Evolutionary conservation across 352 stramenopile species (phyloP), one percentile per base, ranked within the genome.

Genomic region (Phytophthora europaea): DNA sequence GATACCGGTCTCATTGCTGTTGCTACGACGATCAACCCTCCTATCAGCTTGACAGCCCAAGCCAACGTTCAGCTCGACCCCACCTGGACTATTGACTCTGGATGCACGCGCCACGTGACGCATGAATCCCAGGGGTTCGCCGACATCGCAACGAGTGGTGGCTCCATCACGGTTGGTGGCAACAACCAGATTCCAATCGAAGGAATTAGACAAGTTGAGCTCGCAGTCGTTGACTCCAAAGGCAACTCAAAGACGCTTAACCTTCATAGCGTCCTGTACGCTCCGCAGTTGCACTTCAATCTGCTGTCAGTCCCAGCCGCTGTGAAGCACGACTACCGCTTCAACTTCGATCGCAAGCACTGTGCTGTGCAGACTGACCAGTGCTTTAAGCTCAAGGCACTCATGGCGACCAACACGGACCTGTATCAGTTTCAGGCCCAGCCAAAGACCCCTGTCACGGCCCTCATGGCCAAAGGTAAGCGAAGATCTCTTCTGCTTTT

Each of bases 171-270:
- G 13, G 54, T 67, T 43, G 54, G n/a, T n/a, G n/a, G n/a, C n/a
- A n/a, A n/a, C n/a, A n/a, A n/a, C n/a, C n/a, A n/a, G n/a, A n/a
- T n/a, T n/a, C n/a, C n/a, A n/a, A n/a, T n/a, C n/a, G n/a, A n/a
- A n/a, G 63, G 62, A 9, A 70, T 61, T 61, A 58, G 63, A 33
- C 36, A 56, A 7, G 63, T 76, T 40, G 50, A 60, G 2, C 56
- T 72, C 36, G 9, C 51, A 45, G 69, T 72, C 22, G 34, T 28
- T 31, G 63, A 76, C 69, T 68, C 69, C 26, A 69, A 68, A 54
- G 56, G 58, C 31, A 63, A 70, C n/a, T 22, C 34, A 18, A 34
- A 66, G 47, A 59, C 8, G 48, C 22, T 70, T 15, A 58, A 15
- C 50, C 61, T 55, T 57, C 48, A 60, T 48, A 36, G 36, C 22